Base-by-base conservation (phyloP, 768 basidiomycete genomes). In the Lactarius vividus region DNA sequence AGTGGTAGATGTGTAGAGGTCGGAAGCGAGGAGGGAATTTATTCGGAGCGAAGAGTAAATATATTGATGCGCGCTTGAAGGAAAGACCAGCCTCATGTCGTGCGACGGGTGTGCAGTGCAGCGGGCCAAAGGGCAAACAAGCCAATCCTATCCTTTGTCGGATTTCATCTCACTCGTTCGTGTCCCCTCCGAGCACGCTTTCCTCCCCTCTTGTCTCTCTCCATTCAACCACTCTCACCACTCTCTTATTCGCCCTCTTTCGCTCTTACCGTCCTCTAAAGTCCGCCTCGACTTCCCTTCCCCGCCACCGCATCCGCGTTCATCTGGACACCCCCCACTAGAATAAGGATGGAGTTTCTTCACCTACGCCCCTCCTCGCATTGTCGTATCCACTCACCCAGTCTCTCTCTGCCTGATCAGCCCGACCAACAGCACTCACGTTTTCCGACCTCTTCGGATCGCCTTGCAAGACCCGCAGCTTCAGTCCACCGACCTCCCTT, bases 51-150 rank as follows among this genome's bases (percentile, higher is more conserved):
- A 42, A 52, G 57, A 54, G 63, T 63, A n/a, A 58, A 46, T 53
- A 56, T 62, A 57, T 39, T 40, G 54, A 61, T 54, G 62, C 55
- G 65, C 69, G 69, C 69, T 55, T 69, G 59, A 37, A 60, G 20
- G 53, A 57, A 29, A 55, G 62, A 63, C 59, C 49, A 18, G 67
- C 69, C 69, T 70, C 69, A 69, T 70, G 69, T 68, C 60, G 23
- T 60, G 62, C 67, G 61, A 61, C 61, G 46, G 31, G 66, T 63
- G 57, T 67, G 66, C 66, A 63, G 61, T 66, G 64, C 56, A 59
- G 60, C 67, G 65, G 69, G 69, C 69, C 67, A 69, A 65, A 62
- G 69, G 69, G 69, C 67, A 65, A 68, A 67, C 68, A 65, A 62
- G 59, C 64, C 67, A 63, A 63, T 61, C 62, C 62, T 66, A 57